phyloP scores from a whole-genome alignment of 2,329 filamentous ascomycete species.

The Trichothecium roseum region DNA sequence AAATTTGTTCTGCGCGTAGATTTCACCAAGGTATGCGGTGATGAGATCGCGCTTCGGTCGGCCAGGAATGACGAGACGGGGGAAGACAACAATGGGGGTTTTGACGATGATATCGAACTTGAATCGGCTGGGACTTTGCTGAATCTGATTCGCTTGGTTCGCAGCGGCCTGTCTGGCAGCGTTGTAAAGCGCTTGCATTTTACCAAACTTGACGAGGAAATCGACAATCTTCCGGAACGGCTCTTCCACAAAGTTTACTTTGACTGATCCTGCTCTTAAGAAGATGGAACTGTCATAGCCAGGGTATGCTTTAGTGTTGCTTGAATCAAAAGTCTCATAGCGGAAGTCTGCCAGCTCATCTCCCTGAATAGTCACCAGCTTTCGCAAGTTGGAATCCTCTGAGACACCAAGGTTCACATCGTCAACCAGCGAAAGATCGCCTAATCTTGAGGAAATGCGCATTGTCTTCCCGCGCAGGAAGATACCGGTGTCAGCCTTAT shows the following conservation, averaged over 20 bases:
- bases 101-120: conserved; percentile 90
- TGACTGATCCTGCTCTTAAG: conserved; percentile 86
- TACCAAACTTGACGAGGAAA: conserved; percentile 96
- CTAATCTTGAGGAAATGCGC: conserved; percentile 76
- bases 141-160: conserved; percentile 85
- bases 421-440: conserved; percentile 80
- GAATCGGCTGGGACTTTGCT: conserved; percentile 80
- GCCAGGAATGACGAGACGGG: conserved; percentile 62
- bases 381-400: conserved; percentile 68
- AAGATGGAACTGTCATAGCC: conserved; percentile 91
- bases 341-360: conserved; percentile 93
- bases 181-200: conserved; percentile 99
- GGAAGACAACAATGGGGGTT: conserved; percentile 94
- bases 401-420: conserved; percentile 88
- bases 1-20: conserved; percentile 93
- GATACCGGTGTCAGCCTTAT: conserved; percentile 82
- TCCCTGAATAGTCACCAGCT: conserved; percentile 88
- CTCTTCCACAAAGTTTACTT: conserved; percentile 93
- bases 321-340: conserved; percentile 87
- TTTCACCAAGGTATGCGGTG: conserved; percentile 91
- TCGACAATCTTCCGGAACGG: conserved; percentile 97
- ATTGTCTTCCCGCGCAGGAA: conserved; percentile 80
- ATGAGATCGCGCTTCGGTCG: conserved; percentile 67
- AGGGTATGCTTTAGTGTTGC: conserved; percentile 62
- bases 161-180: conserved; percentile 90